Evolutionary conservation across 2,329 filamentous ascomycete species (phyloP), one percentile per base, ranked within the genome.

Genomic region (Xylariaceae sp.): DNA sequence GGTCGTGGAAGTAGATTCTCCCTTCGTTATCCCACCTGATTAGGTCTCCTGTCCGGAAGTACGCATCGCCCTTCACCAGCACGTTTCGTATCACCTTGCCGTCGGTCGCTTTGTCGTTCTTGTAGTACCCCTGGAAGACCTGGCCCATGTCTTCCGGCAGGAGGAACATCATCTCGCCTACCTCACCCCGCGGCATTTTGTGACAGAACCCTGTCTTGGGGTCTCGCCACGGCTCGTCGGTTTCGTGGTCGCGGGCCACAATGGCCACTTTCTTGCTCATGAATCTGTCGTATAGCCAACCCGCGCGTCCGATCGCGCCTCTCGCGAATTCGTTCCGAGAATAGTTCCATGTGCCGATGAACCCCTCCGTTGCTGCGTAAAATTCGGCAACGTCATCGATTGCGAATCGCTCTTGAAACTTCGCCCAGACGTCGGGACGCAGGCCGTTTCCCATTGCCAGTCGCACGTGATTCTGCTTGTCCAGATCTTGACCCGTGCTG

Each of bases 41-140:
- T 15, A 94, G 77, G 61, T 96, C 90, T n/a, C 90, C 90, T 0
- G 88, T 86, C 19, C 89, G 82, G 74, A 90, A 95, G 75, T 83
- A 95, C 0, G 82, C 85, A 62, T 96, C 90, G 12, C 87, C 89
- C 61, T 85, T 85, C 51, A 70, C 72, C 55, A 94, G 81, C 2
- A 94, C 87, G 58, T 86, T 74, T 5, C 85, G 80, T 53, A 94
- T 67, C 42, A 95, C 78, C 69, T 95, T 95, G 56, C 80, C 76
- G 36, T 82, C 71, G 0, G 86, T 89, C 0, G 90, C 89, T 31
- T 78, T 76, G 12, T 76, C 67, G 65, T 95, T 90, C 51, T 83
- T 82, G 67, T 85, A 89, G 69, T 96, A 96, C 2, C 90, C 90
- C 63, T 90, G 87, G 71, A 90, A 95, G 11, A 78, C 80, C 31